Conservation (phyloP, 495 filamentous ascomycete genomes). For the Astrothelium macrocarpum region DNA sequence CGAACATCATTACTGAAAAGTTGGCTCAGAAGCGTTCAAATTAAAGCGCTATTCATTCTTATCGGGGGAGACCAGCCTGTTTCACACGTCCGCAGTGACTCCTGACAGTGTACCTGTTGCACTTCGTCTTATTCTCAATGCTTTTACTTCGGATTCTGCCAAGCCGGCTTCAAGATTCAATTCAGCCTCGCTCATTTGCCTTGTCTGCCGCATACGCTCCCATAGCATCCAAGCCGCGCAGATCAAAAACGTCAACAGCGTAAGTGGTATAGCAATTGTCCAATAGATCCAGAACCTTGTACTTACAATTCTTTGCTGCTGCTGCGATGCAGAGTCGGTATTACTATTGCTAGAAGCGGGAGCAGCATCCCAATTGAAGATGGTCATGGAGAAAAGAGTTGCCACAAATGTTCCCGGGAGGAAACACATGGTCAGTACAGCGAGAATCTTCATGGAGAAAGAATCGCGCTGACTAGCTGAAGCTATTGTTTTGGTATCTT, state of each 20-base stretch:
- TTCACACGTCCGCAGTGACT: not conserved
- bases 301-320: not conserved
- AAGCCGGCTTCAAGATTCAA: not conserved
- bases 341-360: not conserved
- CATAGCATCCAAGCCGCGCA: not conserved
- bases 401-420: slow-evolving; percentile 17
- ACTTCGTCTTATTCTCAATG: not conserved
- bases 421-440: slow-evolving; percentile 20
- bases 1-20: too few relatives aligned
- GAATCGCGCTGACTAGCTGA: not conserved
- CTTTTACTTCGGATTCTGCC: not conserved
- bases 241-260: not conserved
- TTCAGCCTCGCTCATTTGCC: not conserved
- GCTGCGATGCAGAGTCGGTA: not conserved
- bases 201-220: not conserved
- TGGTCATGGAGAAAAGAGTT: slow-evolving; percentile 11
- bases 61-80: not conserved
- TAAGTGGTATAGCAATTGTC: not conserved
- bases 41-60: too few relatives aligned
- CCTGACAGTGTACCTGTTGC: not conserved
- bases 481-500: not conserved
- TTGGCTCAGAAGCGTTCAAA: too few relatives aligned
- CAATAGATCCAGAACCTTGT: slow-evolving; percentile 4
- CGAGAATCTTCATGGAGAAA: slow-evolving; percentile 18
- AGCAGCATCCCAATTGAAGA: slow-evolving; percentile 10